phyloP scores from a whole-genome alignment of 148 eudicot species.

The Arbutus unedo region DNA sequence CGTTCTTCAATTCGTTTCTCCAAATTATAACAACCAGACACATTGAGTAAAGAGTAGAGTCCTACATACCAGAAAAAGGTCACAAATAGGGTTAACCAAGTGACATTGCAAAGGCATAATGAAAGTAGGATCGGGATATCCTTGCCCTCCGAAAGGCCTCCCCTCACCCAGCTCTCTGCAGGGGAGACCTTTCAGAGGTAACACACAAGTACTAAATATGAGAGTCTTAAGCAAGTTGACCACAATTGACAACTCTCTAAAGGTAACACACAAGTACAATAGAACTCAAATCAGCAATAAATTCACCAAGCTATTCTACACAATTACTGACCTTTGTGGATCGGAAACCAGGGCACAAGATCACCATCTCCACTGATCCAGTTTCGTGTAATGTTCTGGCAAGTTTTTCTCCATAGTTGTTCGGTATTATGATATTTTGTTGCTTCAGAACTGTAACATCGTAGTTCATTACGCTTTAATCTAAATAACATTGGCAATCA shows the following conservation, averaged over 20 bases:
- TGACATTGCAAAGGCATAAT: no score
- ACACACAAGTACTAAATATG: background rate
- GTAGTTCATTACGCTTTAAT: background rate
- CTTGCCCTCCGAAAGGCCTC: no score
- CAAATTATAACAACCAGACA: constrained; percentile 79
- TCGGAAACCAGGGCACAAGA: constrained; percentile 72
- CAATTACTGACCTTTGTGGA: constrained; percentile 49
- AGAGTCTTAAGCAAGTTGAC: constrained; percentile 6
- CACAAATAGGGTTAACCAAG: background rate
- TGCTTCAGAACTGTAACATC: constrained; percentile 19
- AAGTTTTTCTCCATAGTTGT: constrained; percentile 57
- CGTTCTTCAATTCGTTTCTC: constrained; percentile 60
- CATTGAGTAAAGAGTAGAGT: constrained; percentile 21
- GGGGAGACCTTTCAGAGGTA: no score
- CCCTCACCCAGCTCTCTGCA: background rate
- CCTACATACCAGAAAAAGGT: constrained; percentile 29
- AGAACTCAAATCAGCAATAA: background rate
- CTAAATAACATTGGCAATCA: background rate
- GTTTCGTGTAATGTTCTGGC: constrained; percentile 69
- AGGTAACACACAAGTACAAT: background rate
- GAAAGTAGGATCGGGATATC: no score
- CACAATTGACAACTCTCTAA: background rate
- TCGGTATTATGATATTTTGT: constrained; percentile 45
- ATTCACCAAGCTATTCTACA: background rate
- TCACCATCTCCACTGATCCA: constrained; percentile 56